Evolutionary conservation across 2,329 filamentous ascomycete genomes (phyloP).

Genomic region (Pezicula radicicola): DNA sequence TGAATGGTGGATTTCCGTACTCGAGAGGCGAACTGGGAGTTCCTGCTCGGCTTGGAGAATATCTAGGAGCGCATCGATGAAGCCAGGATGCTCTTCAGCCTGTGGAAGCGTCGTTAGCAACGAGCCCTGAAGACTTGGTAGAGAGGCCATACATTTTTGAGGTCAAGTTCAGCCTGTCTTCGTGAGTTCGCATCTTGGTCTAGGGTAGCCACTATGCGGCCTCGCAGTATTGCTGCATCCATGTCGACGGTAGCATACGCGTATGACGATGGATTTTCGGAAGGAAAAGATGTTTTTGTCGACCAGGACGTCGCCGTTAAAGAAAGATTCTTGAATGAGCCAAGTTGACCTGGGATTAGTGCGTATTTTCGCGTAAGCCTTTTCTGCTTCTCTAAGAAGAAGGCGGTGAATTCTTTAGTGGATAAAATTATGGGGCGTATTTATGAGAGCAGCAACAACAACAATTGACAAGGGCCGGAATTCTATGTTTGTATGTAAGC

Average conservation of each 20-base stretch:
- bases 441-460: neutral
- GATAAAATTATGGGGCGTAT: neutral
- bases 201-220: slow-evolving; percentile 74
- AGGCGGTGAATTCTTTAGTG: neutral
- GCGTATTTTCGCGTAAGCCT: neutral
- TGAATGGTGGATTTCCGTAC: slow-evolving; percentile 52
- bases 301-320: neutral
- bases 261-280: neutral
- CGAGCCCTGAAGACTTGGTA: slow-evolving; percentile 9
- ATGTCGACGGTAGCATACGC: slow-evolving; percentile 38
- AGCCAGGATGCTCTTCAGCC: slow-evolving; percentile 88
- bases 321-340: no score
- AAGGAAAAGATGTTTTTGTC: neutral
- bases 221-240: slow-evolving; percentile 73
- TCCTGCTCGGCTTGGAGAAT: slow-evolving; percentile 89
- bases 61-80: slow-evolving; percentile 85
- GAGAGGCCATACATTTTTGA: slow-evolving; percentile 66
- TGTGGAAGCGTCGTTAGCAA: slow-evolving; percentile 34
- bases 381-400: slow-evolving; percentile 3
- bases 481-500: neutral
- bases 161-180: slow-evolving; percentile 73
- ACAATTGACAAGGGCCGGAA: neutral
- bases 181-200: slow-evolving; percentile 71
- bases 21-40: slow-evolving; percentile 78
- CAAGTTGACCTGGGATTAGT: no score